Conservation (phyloP, 257 asterid genomes). For the Cynanchum wilfordii region DNA sequence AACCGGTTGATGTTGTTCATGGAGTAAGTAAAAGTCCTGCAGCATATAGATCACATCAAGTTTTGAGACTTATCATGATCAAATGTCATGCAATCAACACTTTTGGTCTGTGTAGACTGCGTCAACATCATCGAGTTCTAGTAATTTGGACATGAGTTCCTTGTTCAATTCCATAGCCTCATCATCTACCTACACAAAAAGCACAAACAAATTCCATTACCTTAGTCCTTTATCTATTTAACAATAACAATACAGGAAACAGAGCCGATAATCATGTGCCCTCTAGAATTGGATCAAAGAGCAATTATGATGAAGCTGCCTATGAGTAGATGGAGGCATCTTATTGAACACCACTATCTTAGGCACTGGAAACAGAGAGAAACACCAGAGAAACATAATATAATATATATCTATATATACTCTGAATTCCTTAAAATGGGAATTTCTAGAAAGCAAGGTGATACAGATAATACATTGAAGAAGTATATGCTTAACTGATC, state of each 20-base stretch:
- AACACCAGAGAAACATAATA: not conserved
- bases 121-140: constrained; percentile 90
- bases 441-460: not conserved
- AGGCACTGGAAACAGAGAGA: too few relatives aligned
- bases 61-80: not conserved
- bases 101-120: constrained; percentile 86
- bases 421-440: too few relatives aligned
- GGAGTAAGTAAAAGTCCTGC: not conserved
- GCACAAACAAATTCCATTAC: not conserved
- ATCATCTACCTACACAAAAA: constrained; percentile 63
- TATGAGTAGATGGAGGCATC: too few relatives aligned
- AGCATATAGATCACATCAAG: not conserved
- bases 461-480: not conserved
- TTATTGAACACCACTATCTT: too few relatives aligned
- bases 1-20: not conserved
- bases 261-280: not conserved
- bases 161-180: constrained; percentile 96
- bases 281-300: not conserved
- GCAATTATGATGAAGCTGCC: not conserved
- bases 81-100: constrained; percentile 15
- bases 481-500: not conserved
- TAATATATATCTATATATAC: not conserved
- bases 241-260: not conserved
- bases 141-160: constrained; percentile 64
- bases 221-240: not conserved